Evolutionary conservation across 768 basidiomycete species (phyloP).

Genomic region (Russula sp.): DNA sequence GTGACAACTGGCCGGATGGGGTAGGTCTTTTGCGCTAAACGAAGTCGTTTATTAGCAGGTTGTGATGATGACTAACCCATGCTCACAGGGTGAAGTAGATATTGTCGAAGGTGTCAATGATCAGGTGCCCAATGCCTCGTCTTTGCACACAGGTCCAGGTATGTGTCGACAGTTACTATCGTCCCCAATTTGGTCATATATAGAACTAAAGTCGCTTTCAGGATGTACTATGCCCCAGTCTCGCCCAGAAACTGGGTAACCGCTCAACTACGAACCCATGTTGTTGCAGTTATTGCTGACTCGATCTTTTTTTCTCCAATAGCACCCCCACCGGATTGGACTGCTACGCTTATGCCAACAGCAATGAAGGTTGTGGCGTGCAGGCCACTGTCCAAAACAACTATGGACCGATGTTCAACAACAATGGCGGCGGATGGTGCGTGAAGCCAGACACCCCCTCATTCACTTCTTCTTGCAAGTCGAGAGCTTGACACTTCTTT

Average conservation of each 20-base stretch:
- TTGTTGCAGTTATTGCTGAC: background rate
- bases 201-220: conserved; percentile 31
- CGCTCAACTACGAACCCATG: background rate
- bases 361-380: conserved; percentile 60
- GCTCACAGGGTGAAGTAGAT: conserved; percentile 48
- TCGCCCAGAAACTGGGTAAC: conserved; percentile 49
- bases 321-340: conserved; percentile 41
- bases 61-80: conserved; percentile 30
- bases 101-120: conserved; percentile 61
- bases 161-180: background rate
- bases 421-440: conserved; percentile 60
- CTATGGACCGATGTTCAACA: conserved; percentile 59
- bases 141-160: conserved; percentile 53
- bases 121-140: conserved; percentile 48
- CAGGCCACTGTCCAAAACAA: conserved; percentile 40
- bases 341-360: conserved; percentile 48
- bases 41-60: background rate
- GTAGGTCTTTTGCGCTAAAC: conserved; percentile 33
- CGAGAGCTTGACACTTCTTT: background rate
- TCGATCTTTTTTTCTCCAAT: background rate
- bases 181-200: background rate
- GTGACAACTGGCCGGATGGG: conserved; percentile 48
- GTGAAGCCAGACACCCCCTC: conserved; percentile 21
- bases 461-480: background rate
- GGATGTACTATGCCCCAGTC: conserved; percentile 54